phyloP scores from a whole-genome alignment of 306 rosid species.

The Rubus parviflorus region DNA sequence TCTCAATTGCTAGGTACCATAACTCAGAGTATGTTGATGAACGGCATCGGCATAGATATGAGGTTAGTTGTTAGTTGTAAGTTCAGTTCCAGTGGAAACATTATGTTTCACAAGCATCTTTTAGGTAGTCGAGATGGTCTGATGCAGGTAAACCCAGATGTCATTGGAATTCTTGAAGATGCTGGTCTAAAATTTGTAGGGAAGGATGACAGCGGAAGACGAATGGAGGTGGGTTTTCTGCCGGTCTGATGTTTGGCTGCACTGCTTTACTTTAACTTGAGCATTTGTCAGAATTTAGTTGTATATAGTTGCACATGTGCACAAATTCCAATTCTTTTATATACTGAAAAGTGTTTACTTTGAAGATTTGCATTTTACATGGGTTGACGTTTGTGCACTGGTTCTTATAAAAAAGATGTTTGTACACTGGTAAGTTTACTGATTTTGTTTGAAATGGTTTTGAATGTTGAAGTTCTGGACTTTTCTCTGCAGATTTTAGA shows the following conservation, averaged over 20 bases:
- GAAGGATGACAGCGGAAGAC: conserved; percentile 86
- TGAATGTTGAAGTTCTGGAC: conserved; percentile 6
- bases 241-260: conserved; percentile 24
- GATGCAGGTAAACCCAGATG: conserved; percentile 88
- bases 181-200: conserved; percentile 92
- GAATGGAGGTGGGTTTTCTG: conserved; percentile 80
- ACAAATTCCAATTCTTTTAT: not conserved
- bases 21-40: conserved; percentile 85
- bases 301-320: conserved; percentile 22
- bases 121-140: conserved; percentile 9
- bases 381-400: not conserved
- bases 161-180: conserved; percentile 68
- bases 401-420: not conserved
- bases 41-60: conserved; percentile 97
- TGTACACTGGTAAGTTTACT: not conserved
- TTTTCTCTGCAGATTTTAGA: conserved; percentile 72
- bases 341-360: not conserved
- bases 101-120: conserved; percentile 7
- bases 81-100: conserved; percentile 16
- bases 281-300: conserved; percentile 22
- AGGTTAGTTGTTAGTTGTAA: conserved; percentile 46
- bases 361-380: not conserved
- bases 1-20: conserved; percentile 58
- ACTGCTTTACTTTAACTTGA: conserved; percentile 13
- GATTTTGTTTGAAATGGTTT: not conserved